Evolutionary conservation across 495 filamentous ascomycete species (phyloP), one percentile per base, ranked within the genome.

Genomic region (Endocarpon pusillum): DNA sequence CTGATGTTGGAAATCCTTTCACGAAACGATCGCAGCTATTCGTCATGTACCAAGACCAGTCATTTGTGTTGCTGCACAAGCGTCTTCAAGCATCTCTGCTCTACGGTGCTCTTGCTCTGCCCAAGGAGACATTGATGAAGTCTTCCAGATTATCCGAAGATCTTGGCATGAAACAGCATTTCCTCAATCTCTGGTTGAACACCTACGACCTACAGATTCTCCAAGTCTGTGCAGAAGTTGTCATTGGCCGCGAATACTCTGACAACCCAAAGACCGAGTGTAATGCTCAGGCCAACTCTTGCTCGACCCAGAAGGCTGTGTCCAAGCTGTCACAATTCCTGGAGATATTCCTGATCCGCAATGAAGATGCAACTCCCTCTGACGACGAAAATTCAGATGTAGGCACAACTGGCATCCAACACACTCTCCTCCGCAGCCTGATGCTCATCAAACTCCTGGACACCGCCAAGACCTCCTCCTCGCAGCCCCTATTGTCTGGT

Each of bases 401-500:
- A n/a, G n/a, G n/a, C n/a, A n/a, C n/a, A n/a, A n/a, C n/a, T n/a
- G n/a, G n/a, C n/a, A n/a, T n/a, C n/a, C 27, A 0, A 18, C 54
- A 61, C 21, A 48, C 53, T 32, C 47, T 75, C 7, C 58, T 72
- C 20, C 59, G 73, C 33, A 72, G 68, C 43, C 55, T 78, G 34
- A 62, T 78, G 63, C 51, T 78, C 8, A 58, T 77, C 18, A 51
- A 65, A 25, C 58, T 78, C 9, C 49, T 80, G 23, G 75, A 80
- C 40, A 61, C 54, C 33, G 60, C 58, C 3, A 67, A 69, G 39
- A 54, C 37, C 33, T 43, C 48, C 11, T 32, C 32, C 35, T 33
- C 47, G 1, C 42, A 46, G 11, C 44, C 43, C 14, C 43, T 40
- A 24, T 42, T 64, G 35, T 45, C 54, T 26, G 46, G 44, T 21